phyloP scores from a whole-genome alignment of 176 grass and related monocot genomes.

The Calamus simplicifolius region DNA sequence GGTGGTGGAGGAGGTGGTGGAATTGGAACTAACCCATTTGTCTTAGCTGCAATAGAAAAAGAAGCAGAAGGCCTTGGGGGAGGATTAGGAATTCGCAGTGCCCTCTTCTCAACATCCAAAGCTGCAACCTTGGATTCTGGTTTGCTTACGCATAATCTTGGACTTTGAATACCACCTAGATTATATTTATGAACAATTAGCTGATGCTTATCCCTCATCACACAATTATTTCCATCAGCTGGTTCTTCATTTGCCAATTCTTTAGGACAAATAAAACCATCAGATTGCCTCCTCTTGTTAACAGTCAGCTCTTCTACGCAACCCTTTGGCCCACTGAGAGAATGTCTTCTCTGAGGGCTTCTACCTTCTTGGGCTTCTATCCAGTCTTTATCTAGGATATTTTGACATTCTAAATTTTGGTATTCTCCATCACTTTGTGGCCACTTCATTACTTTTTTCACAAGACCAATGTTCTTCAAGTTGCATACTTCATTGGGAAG shows the following conservation, averaged over 20 bases:
- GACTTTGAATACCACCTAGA: slow-evolving; percentile 51
- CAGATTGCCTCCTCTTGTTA: slow-evolving; percentile 82
- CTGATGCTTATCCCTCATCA: slow-evolving; percentile 22
- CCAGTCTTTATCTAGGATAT: slow-evolving; percentile 71
- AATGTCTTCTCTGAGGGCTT: slow-evolving; percentile 70
- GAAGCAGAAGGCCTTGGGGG: slow-evolving; percentile 86
- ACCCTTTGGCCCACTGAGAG: slow-evolving; percentile 68
- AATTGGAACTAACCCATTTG: not conserved
- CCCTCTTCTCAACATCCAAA: slow-evolving; percentile 74
- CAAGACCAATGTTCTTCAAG: slow-evolving; percentile 31
- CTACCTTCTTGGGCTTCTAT: slow-evolving; percentile 46
- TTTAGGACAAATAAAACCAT: slow-evolving; percentile 73
- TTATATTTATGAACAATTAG: slow-evolving; percentile 38
- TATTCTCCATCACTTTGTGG: slow-evolving; percentile 43
- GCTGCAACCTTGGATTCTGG: slow-evolving; percentile 51
- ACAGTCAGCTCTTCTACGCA: slow-evolving; percentile 40
- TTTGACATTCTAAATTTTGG: slow-evolving; percentile 40
- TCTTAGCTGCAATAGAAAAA: slow-evolving; percentile 6
- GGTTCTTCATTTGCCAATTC: slow-evolving; percentile 40
- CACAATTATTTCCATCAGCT: slow-evolving; percentile 12
- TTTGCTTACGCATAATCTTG: slow-evolving; percentile 59
- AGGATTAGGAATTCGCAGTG: slow-evolving; percentile 76
- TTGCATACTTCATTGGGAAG: slow-evolving; percentile 4
- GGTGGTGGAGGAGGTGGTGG: slow-evolving; percentile 52
- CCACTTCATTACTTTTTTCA: slow-evolving; percentile 54